Percentiles rank a stretch among this genome's conserved stretches.
These are phyloP conservation scores for Athelia sp. DNA, from an alignment of 1,284 basidiomycete genomes.

Conservation along the genomic window DNA sequence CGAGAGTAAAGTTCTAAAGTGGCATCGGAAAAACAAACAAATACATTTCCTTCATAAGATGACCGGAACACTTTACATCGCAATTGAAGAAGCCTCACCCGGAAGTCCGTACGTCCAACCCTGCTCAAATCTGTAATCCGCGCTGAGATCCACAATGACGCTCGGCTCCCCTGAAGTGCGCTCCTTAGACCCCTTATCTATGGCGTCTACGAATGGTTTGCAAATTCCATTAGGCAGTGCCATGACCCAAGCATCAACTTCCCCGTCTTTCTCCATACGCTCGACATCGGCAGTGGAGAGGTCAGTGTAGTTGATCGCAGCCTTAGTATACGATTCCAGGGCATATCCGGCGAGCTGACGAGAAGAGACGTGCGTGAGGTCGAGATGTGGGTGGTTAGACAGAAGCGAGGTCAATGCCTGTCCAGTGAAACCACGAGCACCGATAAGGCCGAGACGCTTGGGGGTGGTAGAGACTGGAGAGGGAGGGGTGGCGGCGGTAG, in stretches of 20 bases:
- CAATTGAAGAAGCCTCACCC: constrained; percentile 67
- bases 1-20: constrained; percentile 86
- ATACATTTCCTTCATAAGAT: constrained; percentile 9
- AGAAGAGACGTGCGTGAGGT: constrained; percentile 93
- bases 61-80: constrained; percentile 18
- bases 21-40: constrained; percentile 17
- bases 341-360: constrained; percentile 87
- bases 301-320: constrained; percentile 74
- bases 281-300: constrained; percentile 75
- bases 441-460: constrained; percentile 93
- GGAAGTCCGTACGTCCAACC: constrained; percentile 98
- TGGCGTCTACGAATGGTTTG: constrained; percentile 96
- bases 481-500: constrained; percentile 41
- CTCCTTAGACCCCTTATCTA: constrained; percentile 71
- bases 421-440: constrained; percentile 94
- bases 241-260: constrained; percentile 97
- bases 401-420: constrained; percentile 87
- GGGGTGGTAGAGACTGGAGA: constrained; percentile 48
- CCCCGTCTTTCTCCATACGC: constrained; percentile 81
- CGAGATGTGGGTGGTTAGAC: constrained; percentile 81
- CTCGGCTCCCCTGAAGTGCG: constrained; percentile 48
- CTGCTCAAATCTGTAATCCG: constrained; percentile 93
- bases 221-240: constrained; percentile 96
- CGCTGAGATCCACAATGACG: constrained; percentile 89
- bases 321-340: constrained; percentile 82